Conservation (phyloP, 805 yeast genomes). For the Sungouiozyma ichnusensis region DNA sequence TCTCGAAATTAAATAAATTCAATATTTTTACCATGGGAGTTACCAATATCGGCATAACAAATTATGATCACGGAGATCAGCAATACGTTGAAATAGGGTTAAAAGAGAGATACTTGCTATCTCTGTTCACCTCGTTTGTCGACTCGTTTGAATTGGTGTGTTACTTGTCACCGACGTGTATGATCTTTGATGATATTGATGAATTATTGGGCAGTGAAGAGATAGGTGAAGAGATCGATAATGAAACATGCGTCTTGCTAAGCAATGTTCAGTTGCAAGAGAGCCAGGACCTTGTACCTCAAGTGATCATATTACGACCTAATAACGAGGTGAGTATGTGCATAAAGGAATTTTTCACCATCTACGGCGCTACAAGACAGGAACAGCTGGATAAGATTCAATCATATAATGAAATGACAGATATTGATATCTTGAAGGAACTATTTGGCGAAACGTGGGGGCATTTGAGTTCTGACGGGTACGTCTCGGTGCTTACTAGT, state of each 20-base stretch:
- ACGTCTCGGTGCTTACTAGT: conserved; percentile 5
- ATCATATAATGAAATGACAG: conserved; percentile 10
- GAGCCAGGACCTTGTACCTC: conserved; percentile 8
- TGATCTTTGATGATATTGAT: conserved; percentile 23
- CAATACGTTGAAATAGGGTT: background rate
- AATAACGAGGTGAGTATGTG: conserved; percentile 25
- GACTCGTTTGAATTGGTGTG: conserved; percentile 21
- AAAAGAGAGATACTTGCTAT: conserved; percentile 11
- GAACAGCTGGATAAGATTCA: conserved; percentile 9
- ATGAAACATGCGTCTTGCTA: conserved; percentile 27
- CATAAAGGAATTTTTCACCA: conserved; percentile 25
- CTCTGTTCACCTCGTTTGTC: conserved; percentile 16
- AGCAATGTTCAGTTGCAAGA: conserved; percentile 11
- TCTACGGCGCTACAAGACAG: conserved; percentile 17
- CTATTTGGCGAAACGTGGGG: conserved; percentile 27
- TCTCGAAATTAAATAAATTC: conserved; percentile 6
- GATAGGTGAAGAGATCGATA: conserved; percentile 24
- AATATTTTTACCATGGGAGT: conserved; percentile 1
- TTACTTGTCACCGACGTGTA: conserved; percentile 23
- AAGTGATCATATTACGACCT: conserved; percentile 21
- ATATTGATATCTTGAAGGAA: conserved; percentile 18
- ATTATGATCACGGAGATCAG: background rate
- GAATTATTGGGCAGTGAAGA: conserved; percentile 20
- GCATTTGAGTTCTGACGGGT: conserved; percentile 17
- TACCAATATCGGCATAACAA: background rate